Percentiles rank a stretch among this genome's conserved stretches.
phyloP scores from a whole-genome alignment of 2,329 filamentous ascomycete species.

The Periconia sp. region DNA sequence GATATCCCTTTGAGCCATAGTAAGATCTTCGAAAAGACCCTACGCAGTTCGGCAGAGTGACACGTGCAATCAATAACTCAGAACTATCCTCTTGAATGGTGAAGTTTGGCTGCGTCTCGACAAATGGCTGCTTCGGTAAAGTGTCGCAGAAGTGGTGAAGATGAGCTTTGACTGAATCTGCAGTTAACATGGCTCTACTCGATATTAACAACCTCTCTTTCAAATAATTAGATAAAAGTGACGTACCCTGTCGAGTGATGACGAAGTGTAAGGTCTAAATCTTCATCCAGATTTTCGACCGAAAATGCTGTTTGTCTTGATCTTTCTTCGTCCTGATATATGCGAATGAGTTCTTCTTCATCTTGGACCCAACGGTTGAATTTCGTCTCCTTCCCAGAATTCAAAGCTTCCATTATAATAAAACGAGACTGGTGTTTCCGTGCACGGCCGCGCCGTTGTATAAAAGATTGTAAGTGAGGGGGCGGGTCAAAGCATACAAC shows the following conservation, averaged over 20 bases:
- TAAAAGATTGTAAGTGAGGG: slow-evolving; percentile 63
- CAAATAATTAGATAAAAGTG: background rate
- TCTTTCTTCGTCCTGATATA: slow-evolving; percentile 4
- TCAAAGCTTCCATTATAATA: slow-evolving; percentile 2
- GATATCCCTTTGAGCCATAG: background rate
- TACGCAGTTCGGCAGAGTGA: slow-evolving; percentile 2
- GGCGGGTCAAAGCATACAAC: slow-evolving; percentile 67
- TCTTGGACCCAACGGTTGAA: background rate
- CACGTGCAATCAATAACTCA: background rate
- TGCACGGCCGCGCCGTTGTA: slow-evolving; percentile 67
- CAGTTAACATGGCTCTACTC: slow-evolving; percentile 1
- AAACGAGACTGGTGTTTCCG: slow-evolving; percentile 55
- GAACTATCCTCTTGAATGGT: slow-evolving; percentile 1
- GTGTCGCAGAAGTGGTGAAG: slow-evolving; percentile 2
- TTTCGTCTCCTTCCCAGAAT: background rate
- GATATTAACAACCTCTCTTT: background rate
- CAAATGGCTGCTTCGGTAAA: slow-evolving; percentile 3
- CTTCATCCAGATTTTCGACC: slow-evolving; percentile 1
- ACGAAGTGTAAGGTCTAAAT: background rate
- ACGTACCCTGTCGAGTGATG: slow-evolving; percentile 1
- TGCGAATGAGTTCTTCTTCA: slow-evolving; percentile 1
- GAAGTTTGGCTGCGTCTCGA: slow-evolving; percentile 2
- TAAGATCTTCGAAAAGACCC: slow-evolving; percentile 1
- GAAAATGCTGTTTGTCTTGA: background rate
- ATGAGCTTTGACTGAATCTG: slow-evolving; percentile 1